A percentile compares a stretch with the other conserved stretches of the same genome.
phyloP scores from a whole-genome alignment of 2,329 filamentous ascomycete species.

The Nemania bipapillata region DNA sequence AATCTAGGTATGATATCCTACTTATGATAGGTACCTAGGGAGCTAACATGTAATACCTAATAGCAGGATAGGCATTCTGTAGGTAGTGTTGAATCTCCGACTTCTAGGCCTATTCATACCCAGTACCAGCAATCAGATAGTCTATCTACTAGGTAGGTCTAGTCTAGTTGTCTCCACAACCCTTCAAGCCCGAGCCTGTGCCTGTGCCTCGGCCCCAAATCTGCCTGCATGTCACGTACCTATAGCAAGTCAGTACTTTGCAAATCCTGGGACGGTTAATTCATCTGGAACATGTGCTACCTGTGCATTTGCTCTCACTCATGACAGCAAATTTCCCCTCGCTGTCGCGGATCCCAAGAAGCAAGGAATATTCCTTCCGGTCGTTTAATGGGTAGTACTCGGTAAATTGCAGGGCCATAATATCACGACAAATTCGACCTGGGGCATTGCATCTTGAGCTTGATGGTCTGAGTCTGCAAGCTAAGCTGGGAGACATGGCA shows the following conservation, averaged over 20 bases:
- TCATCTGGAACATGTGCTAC: constrained; percentile 5
- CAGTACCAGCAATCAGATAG: too few species aligned
- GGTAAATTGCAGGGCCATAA: constrained; percentile 41
- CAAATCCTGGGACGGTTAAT: not conserved
- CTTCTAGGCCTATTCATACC: not conserved
- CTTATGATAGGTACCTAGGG: not conserved
- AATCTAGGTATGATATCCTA: not conserved
- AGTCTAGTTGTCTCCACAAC: constrained; percentile 19
- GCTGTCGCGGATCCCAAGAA: not conserved
- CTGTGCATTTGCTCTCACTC: not conserved
- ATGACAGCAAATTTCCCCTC: constrained; percentile 2
- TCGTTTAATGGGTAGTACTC: constrained; percentile 33
- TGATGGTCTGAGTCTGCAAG: constrained; percentile 12
- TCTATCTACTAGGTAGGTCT: too few species aligned
- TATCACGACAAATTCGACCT: constrained; percentile 38
- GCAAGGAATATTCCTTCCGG: not conserved
- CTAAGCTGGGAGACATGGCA: constrained; percentile 22
- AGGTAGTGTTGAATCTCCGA: constrained; percentile 5
- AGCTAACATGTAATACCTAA: too few species aligned
- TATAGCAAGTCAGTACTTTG: not conserved
- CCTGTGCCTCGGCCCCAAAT: constrained; percentile 38
- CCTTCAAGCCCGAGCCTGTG: constrained; percentile 19
- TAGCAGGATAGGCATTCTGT: too few species aligned
- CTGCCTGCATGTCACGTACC: not conserved
- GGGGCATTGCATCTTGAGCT: constrained; percentile 37